Evolutionary conservation across 139 green algal genomes (phyloP).

Genomic region (Haematococcus lacustris): DNA sequence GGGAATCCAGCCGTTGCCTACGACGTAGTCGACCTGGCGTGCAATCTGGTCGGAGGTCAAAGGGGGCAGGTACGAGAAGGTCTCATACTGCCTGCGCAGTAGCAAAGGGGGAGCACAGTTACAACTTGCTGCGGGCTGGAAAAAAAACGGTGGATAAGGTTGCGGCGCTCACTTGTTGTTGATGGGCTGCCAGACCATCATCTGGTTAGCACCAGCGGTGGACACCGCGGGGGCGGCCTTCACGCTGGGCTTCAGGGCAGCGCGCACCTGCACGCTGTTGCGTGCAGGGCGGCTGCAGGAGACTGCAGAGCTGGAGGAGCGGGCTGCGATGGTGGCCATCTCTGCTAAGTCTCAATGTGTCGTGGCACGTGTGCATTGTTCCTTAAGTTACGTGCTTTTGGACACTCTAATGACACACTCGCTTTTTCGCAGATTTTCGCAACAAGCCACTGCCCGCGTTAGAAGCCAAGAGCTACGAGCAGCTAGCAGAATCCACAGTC

Average conservation of each 20-base stretch:
- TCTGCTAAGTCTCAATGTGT: too few species aligned
- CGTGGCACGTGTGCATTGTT: too few species aligned
- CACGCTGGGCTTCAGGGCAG: constrained; percentile 20
- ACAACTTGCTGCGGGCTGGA: not conserved
- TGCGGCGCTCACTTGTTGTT: constrained; percentile 79
- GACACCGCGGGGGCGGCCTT: constrained; percentile 36
- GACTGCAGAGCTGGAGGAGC: constrained; percentile 11
- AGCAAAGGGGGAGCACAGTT: too few species aligned
- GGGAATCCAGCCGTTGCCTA: constrained; percentile 82
- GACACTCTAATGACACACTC: too few species aligned
- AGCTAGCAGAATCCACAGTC: too few species aligned
- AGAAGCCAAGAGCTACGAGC: too few species aligned
- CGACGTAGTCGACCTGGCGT: constrained; percentile 92
- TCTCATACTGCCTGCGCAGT: constrained; percentile 96
- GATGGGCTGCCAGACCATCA: constrained; percentile 66
- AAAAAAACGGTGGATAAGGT: not conserved
- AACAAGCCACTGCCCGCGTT: too few species aligned
- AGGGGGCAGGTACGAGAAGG: constrained; percentile 96
- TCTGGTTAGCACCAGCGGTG: constrained; percentile 45
- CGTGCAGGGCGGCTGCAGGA: constrained; percentile 6
- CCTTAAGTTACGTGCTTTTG: too few species aligned
- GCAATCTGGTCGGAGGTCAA: constrained; percentile 85
- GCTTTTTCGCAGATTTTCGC: too few species aligned
- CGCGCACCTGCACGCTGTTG: constrained; percentile 4
- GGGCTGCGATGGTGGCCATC: constrained; percentile 27